Base-by-base conservation (phyloP, 257 asterid genomes). In the Oldenlandia corymbosa region DNA sequence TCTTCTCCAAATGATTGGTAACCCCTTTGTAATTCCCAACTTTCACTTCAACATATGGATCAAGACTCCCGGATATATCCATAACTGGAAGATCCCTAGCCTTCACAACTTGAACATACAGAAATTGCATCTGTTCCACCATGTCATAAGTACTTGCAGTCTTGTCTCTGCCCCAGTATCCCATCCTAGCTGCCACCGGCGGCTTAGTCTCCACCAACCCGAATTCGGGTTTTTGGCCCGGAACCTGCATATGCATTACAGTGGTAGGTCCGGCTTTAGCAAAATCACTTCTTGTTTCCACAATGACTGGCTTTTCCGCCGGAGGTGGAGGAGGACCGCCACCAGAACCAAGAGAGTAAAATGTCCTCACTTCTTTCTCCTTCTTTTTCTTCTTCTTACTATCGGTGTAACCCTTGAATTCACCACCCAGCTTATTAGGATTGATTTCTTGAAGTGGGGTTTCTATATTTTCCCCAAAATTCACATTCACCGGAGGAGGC, bases 151-250 rank as follows among this genome's bases (percentile, higher is more conserved):
- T 91, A 66, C 93, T 84, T 5, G 93, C 96, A 5, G 95, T 91
- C 64, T 85, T 91, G 73, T 91, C 95, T 71, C 95, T 78, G 36
- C 97, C 97, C 96, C 96, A 85, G 36, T 91, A 91, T 12, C 97
- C 97, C 90, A 78, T 74, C 54, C 95, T 75, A 27, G 96, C 96
- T 31, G 96, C 97, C 73, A 87, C 36, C 3, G 95, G 97, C 7
- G 97, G 97, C 67, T 73, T 84, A 9, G 96, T 91, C 79, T 91
- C 97, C 59, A 84, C 89, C 70, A 91, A 71, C 32, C 82, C 89
- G n/a, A 81, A 91, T 65, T 90, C 97, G 0, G 93, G 86, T 74
- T 79, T 85, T 64, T 74, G 86, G 43, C 76, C 84, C 0, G 82
- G 84, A 63, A 77, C 64, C 60, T 76, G 86, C 93, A 84, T 81